Evolutionary conservation across 2,329 filamentous ascomycete species (phyloP).

Genomic region (Didymella keratinophila): DNA sequence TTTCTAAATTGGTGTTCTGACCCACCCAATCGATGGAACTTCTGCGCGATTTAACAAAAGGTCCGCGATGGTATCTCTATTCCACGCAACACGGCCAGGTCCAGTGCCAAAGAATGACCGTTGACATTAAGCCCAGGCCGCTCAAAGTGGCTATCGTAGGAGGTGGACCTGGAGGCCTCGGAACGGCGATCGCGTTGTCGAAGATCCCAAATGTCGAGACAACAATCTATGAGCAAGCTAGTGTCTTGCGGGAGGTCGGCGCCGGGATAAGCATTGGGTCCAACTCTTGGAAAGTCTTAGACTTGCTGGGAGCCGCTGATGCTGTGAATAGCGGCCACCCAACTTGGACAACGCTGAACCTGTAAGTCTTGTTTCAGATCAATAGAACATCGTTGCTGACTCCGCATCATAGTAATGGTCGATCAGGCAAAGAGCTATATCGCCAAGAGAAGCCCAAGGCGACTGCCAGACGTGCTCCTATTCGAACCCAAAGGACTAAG

Average conservation of each 20-base stretch:
- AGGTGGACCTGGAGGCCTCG: neutral
- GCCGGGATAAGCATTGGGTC: neutral
- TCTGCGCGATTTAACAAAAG: neutral
- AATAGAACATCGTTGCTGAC: neutral
- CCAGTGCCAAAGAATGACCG: neutral
- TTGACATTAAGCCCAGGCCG: neutral
- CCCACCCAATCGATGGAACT: neutral
- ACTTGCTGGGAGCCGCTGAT: constrained; percentile 55
- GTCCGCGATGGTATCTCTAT: neutral
- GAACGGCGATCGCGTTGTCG: neutral
- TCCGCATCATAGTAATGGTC: constrained; percentile 38
- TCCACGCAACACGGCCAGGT: neutral
- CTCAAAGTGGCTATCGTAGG: neutral
- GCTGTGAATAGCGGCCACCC: constrained; percentile 40
- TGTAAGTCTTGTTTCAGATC: constrained; percentile 29
- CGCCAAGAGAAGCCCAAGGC: constrained; percentile 27
- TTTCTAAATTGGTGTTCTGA: neutral
- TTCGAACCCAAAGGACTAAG: constrained; percentile 37
- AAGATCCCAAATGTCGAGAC: neutral
- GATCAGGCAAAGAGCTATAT: constrained; percentile 40
- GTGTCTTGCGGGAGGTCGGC: neutral
- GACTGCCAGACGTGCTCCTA: constrained; percentile 2
- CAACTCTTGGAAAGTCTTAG: constrained; percentile 55
- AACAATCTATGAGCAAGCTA: neutral
- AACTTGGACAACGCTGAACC: constrained; percentile 42